Evolutionary conservation across 495 filamentous ascomycete species (phyloP), one percentile per base, ranked within the genome.

Genomic region (Sphaerosporella brunnea): DNA sequence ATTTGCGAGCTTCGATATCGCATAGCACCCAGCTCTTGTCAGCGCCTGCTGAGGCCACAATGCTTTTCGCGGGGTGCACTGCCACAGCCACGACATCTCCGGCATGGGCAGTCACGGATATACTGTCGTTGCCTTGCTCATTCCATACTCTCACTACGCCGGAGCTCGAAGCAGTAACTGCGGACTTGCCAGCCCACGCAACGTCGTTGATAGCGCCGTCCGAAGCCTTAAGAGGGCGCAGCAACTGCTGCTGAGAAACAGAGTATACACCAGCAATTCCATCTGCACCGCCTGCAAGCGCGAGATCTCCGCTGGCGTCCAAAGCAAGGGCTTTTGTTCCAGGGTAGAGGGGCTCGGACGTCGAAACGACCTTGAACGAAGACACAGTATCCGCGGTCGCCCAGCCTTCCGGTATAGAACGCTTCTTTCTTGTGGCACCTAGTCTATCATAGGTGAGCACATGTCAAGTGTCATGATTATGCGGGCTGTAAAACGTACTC

Each of bases 11-110:
- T 23, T 71, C 63, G 48, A 94, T 62, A 61, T 97, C 86, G 60
- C 95, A 94, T 53, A 95, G 74, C 2, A 90, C 75, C 57, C 85
- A 90, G 65, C 82, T 90, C 71, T 94, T 95, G 62, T 97, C 90
- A 2, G 75, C 73, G 41, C 90, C 90, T 23, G 87, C 77, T 0
- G 86, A 94, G 8, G 81, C 87, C 18, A 94, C 66, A 50, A 97
- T 78, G 18, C 84, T 77, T 24, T 77, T 82, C 62, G 80, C 80
- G 1, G 90, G 82, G 62, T 97, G 92, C 2, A 90, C 60, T 16
- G 84, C 74, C 32, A 96, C 63, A 2, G 75, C 80, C 4, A 77
- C 84, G 1, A 76, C 80, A 25, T 78, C 71, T 10, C 90, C 92
- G 48, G 84, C 82, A 58, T 97, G 90, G 2, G 79, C 73, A 21